A percentile compares a stretch with the other conserved stretches of the same genome.
Evolutionary conservation across 108 stramenopile species (phyloP).

Genomic region (Schizochytrium sp.): DNA sequence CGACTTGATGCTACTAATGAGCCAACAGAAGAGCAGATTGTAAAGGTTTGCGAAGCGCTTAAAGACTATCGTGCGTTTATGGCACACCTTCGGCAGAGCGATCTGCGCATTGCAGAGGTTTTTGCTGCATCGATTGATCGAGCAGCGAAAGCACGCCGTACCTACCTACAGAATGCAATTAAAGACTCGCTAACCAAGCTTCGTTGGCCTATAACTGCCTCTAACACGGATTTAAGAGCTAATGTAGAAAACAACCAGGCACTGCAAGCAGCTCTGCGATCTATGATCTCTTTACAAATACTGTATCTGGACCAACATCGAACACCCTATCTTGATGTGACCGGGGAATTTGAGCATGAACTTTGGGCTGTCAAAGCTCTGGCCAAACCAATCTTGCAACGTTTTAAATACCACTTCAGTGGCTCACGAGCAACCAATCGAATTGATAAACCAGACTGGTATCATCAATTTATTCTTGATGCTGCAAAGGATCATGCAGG

Average conservation of each 20-base stretch:
- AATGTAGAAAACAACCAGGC: background rate
- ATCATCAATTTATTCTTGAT: conserved; percentile 48
- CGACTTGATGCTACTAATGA: background rate
- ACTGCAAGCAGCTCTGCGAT: background rate
- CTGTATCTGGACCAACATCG: background rate
- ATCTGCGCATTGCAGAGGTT: background rate
- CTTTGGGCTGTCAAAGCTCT: conserved; percentile 32
- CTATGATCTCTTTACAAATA: background rate
- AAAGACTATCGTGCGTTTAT: background rate
- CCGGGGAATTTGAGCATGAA: conserved; percentile 9
- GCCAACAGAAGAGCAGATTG: conserved; percentile 6
- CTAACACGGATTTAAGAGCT: background rate
- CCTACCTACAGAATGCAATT: background rate
- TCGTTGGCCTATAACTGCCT: conserved; percentile 27
- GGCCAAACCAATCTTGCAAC: conserved; percentile 24
- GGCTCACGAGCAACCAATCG: conserved; percentile 33
- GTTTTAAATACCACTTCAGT: conserved; percentile 58
- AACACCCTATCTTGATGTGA: background rate
- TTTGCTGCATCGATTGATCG: background rate
- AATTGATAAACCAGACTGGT: conserved; percentile 47
- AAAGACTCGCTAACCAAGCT: background rate
- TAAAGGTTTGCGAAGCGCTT: background rate
- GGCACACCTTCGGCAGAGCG: background rate
- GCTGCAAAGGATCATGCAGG: conserved; percentile 43
- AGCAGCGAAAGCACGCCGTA: background rate